Evolutionary conservation across 2,329 filamentous ascomycete genomes (phyloP).

Genomic region (Biscogniauxia mediterranea): DNA sequence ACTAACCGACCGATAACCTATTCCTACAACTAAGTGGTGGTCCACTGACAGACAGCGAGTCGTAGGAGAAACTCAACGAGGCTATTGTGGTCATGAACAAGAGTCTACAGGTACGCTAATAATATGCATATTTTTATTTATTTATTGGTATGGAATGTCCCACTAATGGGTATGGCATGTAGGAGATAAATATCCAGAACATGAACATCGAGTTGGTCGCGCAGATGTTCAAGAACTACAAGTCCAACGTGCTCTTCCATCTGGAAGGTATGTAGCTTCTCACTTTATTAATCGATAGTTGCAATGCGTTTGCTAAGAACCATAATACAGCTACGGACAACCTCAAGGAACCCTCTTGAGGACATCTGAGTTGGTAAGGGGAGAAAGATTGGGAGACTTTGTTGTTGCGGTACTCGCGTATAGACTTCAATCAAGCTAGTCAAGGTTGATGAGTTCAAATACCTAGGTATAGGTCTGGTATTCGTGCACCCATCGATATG

Average conservation of each 20-base stretch:
- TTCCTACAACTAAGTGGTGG: constrained; percentile 9
- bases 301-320: background rate
- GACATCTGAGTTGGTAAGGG: background rate
- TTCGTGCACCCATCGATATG: no score
- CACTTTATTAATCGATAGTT: background rate
- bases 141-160: background rate
- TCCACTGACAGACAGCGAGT: constrained; percentile 10
- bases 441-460: no score
- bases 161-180: constrained; percentile 2
- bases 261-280: constrained; percentile 73
- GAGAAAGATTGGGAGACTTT: background rate
- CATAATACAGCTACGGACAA: constrained; percentile 69
- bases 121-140: background rate
- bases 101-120: constrained; percentile 67
- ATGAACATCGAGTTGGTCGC: constrained; percentile 98
- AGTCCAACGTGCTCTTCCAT: constrained; percentile 95
- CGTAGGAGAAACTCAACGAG: constrained; percentile 94
- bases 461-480: no score
- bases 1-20: background rate
- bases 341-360: constrained; percentile 71
- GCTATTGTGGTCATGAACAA: constrained; percentile 91
- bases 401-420: no score
- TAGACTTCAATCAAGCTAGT: no score
- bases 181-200: constrained; percentile 98
- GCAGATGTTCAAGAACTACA: constrained; percentile 99